Conservation (phyloP, 1,284 basidiomycete species). For the Cutaneotrichosporon daszewskae region DNA sequence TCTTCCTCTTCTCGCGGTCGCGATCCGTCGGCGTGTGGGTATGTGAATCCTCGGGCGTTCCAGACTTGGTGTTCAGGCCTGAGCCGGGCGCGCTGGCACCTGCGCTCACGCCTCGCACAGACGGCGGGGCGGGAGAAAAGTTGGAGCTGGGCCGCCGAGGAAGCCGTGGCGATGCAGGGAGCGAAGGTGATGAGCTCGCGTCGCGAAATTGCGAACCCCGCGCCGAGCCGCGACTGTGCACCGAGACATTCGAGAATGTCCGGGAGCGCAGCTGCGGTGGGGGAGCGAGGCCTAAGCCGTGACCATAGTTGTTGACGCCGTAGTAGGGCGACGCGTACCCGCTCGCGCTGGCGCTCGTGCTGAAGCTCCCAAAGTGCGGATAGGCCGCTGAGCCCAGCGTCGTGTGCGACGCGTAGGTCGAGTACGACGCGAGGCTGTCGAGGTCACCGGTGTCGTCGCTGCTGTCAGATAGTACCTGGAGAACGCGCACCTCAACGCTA, state of each 20-base stretch:
- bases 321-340: background rate
- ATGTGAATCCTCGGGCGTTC: too few species aligned
- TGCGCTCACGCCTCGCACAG: too few species aligned
- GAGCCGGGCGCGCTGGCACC: background rate
- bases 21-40: background rate
- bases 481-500: constrained; percentile 8
- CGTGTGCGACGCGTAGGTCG: constrained; percentile 13
- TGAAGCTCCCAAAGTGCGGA: background rate
- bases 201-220: too few species aligned
- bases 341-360: background rate
- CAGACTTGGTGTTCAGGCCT: too few species aligned
- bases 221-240: background rate
- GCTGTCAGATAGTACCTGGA: background rate
- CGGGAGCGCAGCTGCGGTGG: background rate
- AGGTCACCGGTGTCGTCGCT: constrained; percentile 11
- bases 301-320: background rate
- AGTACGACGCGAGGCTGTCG: constrained; percentile 15
- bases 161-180: background rate
- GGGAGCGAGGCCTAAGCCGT: too few species aligned
- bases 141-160: background rate
- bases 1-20: constrained; percentile 8
- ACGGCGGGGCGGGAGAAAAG: background rate
- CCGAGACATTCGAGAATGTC: constrained; percentile 3
- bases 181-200: too few species aligned
- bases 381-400: constrained; percentile 5